A percentile compares a stretch with the other conserved stretches of the same genome.
These are phyloP conservation scores for Calophaca sinica DNA, from an alignment of 306 rosid species.

Conservation along the genomic window DNA sequence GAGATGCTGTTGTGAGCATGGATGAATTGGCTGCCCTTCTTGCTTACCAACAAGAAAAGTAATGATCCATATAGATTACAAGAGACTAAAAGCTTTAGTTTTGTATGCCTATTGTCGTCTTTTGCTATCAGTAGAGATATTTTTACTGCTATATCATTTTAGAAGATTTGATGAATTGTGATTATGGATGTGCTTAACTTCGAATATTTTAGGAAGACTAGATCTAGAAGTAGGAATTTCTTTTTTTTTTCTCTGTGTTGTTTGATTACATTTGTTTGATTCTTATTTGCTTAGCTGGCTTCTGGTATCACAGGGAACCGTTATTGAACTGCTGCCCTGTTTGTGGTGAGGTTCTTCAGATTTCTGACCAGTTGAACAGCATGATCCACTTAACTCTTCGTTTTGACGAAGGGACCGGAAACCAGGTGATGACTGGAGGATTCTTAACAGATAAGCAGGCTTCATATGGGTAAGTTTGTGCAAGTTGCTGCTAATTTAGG, in stretches of 20 bases:
- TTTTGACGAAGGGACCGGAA: slow-evolving; percentile 98
- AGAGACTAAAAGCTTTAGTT: slow-evolving; percentile 32
- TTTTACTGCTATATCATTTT: slow-evolving; percentile 8
- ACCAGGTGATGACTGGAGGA: slow-evolving; percentile 96
- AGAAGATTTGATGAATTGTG: slow-evolving; percentile 18
- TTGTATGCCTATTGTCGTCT: slow-evolving; percentile 17
- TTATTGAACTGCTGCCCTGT: slow-evolving; percentile 90
- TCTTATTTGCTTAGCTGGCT: slow-evolving; percentile 38
- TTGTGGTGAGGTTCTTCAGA: slow-evolving; percentile 88
- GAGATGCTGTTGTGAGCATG: slow-evolving; percentile 85
- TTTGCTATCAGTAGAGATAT: slow-evolving; percentile 16
- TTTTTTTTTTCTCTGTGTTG: not conserved
- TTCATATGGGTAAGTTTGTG: slow-evolving; percentile 77
- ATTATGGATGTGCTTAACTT: slow-evolving; percentile 10
- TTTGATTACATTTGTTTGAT: slow-evolving; percentile 32
- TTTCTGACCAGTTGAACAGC: slow-evolving; percentile 75
- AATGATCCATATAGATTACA: slow-evolving; percentile 47
- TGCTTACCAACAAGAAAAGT: slow-evolving; percentile 91
- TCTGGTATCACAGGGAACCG: slow-evolving; percentile 76
- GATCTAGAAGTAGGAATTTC: slow-evolving; percentile 5
- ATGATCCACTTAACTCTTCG: slow-evolving; percentile 88
- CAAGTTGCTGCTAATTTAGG: slow-evolving; percentile 34
- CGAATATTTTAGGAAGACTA: slow-evolving; percentile 19
- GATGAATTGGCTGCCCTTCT: slow-evolving; percentile 95
- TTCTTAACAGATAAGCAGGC: slow-evolving; percentile 95